Evolutionary conservation across 345 rosid genomes (phyloP).

Genomic region (Eucalyptus coolabah): DNA sequence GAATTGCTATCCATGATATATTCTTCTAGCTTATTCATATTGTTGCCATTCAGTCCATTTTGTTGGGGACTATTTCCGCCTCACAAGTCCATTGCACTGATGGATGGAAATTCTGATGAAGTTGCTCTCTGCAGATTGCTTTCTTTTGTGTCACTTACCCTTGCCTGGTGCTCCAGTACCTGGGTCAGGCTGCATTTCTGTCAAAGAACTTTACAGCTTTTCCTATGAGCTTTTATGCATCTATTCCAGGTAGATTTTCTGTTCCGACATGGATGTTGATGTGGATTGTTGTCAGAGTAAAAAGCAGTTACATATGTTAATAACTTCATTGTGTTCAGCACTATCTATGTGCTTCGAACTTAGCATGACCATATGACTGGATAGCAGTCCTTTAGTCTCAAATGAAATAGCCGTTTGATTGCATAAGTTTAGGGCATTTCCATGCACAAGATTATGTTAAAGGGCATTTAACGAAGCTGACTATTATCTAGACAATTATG

Average conservation of each 20-base stretch:
- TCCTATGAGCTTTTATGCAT: constrained; percentile 61
- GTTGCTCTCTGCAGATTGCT: constrained; percentile 47
- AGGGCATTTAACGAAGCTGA: neutral
- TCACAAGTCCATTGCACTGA: neutral
- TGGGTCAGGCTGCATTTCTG: constrained; percentile 97
- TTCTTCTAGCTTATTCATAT: neutral
- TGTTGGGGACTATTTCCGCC: neutral
- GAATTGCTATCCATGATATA: neutral
- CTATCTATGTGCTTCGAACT: neutral
- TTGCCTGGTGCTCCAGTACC: constrained; percentile 92
- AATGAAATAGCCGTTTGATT: neutral
- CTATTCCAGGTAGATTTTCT: constrained; percentile 65
- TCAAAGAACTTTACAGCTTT: constrained; percentile 59
- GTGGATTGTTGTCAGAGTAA: neutral
- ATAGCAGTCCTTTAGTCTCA: neutral
- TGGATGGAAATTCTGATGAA: neutral
- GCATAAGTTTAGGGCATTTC: neutral
- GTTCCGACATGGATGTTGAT: neutral
- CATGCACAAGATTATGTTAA: neutral
- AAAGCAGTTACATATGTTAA: neutral
- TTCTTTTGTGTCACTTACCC: constrained; percentile 72
- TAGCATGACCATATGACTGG: neutral
- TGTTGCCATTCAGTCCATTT: neutral
- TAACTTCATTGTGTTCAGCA: neutral
- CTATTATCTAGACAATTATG: neutral